Conservation (phyloP, 2,329 filamentous ascomycete genomes). For the Trichophyton verrucosum region DNA sequence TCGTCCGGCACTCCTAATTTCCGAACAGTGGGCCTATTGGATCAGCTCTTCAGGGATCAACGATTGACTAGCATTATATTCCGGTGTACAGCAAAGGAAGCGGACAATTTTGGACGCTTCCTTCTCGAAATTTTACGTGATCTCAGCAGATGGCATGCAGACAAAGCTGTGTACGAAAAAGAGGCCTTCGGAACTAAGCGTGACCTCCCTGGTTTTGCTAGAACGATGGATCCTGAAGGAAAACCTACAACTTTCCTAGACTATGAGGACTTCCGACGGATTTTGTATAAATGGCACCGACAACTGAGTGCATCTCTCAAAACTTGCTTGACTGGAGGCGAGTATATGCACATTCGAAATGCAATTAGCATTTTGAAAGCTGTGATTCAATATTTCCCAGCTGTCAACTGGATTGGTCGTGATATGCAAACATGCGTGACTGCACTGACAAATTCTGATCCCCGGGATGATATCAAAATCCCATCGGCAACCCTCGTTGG, state of each 20-base stretch:
- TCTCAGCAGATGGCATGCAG: conserved; percentile 70
- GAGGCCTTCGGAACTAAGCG: conserved; percentile 59
- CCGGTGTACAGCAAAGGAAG: conserved; percentile 77
- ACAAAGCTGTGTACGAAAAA: conserved; percentile 64
- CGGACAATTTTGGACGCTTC: conserved; percentile 86
- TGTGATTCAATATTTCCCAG: conserved; percentile 71
- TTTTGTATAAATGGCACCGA: conserved; percentile 84
- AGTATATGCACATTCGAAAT: conserved; percentile 98
- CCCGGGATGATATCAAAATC: conserved; percentile 38
- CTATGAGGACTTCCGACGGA: conserved; percentile 72
- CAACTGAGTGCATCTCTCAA: conserved; percentile 68
- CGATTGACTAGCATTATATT: conserved; percentile 73
- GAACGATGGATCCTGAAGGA: conserved; percentile 56
- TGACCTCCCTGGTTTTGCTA: conserved; percentile 66
- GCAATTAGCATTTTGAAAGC: conserved; percentile 79
- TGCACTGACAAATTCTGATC: conserved; percentile 31
- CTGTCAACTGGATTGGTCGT: conserved; percentile 72
- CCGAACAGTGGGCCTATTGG: conserved; percentile 69
- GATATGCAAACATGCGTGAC: conserved; percentile 34
- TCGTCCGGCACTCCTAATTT: conserved; percentile 74
- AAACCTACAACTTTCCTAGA: conserved; percentile 61
- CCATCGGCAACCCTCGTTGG: conserved; percentile 39
- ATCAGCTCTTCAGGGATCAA: conserved; percentile 72
- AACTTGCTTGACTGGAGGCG: conserved; percentile 63
- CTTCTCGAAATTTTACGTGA: conserved; percentile 70